These are phyloP conservation scores for Xerocomus subilludens DNA, from an alignment of 1,284 basidiomycete species.

Conservation along the genomic window DNA sequence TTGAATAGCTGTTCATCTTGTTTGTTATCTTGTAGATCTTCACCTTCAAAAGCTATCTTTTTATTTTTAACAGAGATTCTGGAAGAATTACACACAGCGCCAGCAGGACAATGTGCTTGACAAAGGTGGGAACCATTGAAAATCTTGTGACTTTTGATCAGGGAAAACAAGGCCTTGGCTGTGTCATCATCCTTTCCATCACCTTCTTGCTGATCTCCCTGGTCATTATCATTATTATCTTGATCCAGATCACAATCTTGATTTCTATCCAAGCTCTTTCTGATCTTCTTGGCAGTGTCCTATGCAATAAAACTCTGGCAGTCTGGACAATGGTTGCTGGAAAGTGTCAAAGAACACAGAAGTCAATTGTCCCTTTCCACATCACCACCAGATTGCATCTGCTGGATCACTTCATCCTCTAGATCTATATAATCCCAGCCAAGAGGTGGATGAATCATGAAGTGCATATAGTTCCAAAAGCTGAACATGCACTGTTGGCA, in stretches of 20 bases:
- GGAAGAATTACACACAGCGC: no score
- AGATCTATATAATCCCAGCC: slow-evolving; percentile 16
- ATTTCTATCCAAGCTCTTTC: not conserved
- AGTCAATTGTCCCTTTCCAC: slow-evolving; percentile 1
- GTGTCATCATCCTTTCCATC: not conserved
- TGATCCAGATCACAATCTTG: no score
- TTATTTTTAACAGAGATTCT: no score
- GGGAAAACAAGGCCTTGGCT: not conserved
- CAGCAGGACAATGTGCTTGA: not conserved
- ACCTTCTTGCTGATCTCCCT: not conserved
- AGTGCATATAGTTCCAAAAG: slow-evolving; percentile 22
- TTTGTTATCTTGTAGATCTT: not conserved
- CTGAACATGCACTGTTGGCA: no score
- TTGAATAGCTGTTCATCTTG: not conserved
- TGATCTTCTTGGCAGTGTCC: not conserved
- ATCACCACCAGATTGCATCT: slow-evolving; percentile 22
- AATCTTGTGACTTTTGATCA: slow-evolving; percentile 21
- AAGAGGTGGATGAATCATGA: not conserved
- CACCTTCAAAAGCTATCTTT: not conserved
- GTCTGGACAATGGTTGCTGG: slow-evolving; percentile 2
- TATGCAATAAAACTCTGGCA: not conserved
- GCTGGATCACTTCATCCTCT: not conserved
- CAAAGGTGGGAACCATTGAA: not conserved
- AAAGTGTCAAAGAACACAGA: not conserved
- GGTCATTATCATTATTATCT: no score